Conservation (phyloP, 1,284 basidiomycete genomes). For the Moesziomyces sp. region DNA sequence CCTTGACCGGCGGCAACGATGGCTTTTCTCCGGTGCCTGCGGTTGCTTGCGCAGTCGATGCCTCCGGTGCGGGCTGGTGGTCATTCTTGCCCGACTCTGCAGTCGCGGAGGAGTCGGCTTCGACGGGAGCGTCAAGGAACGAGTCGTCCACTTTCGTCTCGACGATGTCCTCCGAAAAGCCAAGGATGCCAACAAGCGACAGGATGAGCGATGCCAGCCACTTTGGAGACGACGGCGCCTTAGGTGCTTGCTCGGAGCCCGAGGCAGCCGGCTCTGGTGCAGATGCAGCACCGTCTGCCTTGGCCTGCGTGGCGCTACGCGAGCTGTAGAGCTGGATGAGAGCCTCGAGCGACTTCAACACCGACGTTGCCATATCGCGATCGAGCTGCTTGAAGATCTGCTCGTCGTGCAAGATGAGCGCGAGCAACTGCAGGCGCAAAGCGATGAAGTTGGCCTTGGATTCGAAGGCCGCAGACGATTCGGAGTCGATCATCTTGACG, state of each 20-base stretch:
- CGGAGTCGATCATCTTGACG: conserved; percentile 36
- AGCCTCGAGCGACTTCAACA: conserved; percentile 32
- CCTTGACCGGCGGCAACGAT: conserved; percentile 16
- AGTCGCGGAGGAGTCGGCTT: background rate
- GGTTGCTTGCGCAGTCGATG: background rate
- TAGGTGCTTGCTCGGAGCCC: background rate
- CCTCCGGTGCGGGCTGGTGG: conserved; percentile 1
- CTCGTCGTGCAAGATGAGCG: conserved; percentile 82
- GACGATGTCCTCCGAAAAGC: conserved; percentile 78
- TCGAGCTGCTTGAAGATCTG: conserved; percentile 74
- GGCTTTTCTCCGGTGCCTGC: conserved; percentile 1
- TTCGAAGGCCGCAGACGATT: conserved; percentile 27
- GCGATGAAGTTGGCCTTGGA: conserved; percentile 70
- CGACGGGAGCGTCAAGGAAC: conserved; percentile 18
- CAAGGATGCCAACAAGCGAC: conserved; percentile 71
- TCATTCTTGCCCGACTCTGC: background rate
- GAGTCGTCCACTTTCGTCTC: conserved; percentile 70
- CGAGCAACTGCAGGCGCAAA: conserved; percentile 84
- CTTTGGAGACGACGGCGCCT: conserved; percentile 22
- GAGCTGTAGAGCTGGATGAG: conserved; percentile 32
- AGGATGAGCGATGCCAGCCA: conserved; percentile 49
- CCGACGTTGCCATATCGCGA: conserved; percentile 68
- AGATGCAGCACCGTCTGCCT: background rate
- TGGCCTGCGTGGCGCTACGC: conserved; percentile 45
- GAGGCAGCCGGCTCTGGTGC: background rate